These are phyloP conservation scores for Dryadomyces quercus-mongolicae DNA, from an alignment of 2,329 filamentous ascomycete genomes.

Conservation along the genomic window DNA sequence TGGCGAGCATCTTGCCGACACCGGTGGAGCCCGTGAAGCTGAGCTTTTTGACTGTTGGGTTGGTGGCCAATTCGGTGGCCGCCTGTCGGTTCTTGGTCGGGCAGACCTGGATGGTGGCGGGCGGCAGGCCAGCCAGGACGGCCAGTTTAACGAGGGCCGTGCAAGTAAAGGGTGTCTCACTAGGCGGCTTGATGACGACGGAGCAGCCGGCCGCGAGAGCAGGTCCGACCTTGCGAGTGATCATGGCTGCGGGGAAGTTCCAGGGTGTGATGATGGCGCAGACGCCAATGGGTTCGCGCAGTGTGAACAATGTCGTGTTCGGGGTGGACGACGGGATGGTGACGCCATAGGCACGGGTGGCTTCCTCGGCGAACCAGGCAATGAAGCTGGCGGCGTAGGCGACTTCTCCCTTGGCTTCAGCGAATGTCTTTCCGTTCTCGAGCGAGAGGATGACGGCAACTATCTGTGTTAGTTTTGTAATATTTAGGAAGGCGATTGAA, in stretches of 20 bases:
- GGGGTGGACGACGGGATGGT: slow-evolving; percentile 48
- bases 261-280: slow-evolving; percentile 55
- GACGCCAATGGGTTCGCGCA: slow-evolving; percentile 56
- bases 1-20: slow-evolving; percentile 47
- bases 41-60: slow-evolving; percentile 30
- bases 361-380: slow-evolving; percentile 52
- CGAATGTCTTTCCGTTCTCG: slow-evolving; percentile 58
- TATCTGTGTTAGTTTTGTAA: not conserved
- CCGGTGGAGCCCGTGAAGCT: slow-evolving; percentile 54
- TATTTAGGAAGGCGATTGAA: not conserved
- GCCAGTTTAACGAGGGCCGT: slow-evolving; percentile 55
- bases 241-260: slow-evolving; percentile 48
- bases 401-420: slow-evolving; percentile 48
- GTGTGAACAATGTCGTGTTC: slow-evolving; percentile 48
- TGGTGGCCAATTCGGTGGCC: slow-evolving; percentile 4
- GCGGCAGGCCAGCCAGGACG: slow-evolving; percentile 53
- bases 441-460: slow-evolving; percentile 49
- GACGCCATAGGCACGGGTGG: slow-evolving; percentile 43
- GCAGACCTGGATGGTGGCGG: slow-evolving; percentile 38
- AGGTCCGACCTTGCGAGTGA: slow-evolving; percentile 29
- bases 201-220: slow-evolving; percentile 59
- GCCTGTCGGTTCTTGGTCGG: slow-evolving; percentile 8
- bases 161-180: slow-evolving; percentile 56
- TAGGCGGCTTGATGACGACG: slow-evolving; percentile 58
- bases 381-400: slow-evolving; percentile 47